A percentile compares a stretch with the other conserved stretches of the same genome.
phyloP scores from a whole-genome alignment of 331 rosid genomes.

The Telfairia occidentalis region DNA sequence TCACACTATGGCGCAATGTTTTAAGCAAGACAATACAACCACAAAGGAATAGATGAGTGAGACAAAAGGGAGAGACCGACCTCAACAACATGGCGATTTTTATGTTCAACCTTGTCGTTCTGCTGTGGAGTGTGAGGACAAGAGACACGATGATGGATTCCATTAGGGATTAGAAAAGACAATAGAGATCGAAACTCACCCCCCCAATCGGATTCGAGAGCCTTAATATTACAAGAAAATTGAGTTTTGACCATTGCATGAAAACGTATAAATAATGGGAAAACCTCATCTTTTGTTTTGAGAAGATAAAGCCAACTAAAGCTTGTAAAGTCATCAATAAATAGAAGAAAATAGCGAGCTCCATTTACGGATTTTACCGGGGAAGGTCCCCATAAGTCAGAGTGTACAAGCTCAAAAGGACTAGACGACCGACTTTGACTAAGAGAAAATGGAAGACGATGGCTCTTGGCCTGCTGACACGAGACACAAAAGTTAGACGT shows the following conservation, averaged over 20 bases:
- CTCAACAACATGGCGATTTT: neutral
- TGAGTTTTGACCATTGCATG: neutral
- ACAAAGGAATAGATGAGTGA: neutral
- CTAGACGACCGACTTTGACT: neutral
- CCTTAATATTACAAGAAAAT: neutral
- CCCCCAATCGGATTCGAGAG: neutral
- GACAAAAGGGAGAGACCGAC: neutral
- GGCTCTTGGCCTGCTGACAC: too few species aligned
- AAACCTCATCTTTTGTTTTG: neutral
- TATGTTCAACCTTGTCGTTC: neutral
- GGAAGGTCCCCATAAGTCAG: neutral
- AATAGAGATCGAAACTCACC: neutral
- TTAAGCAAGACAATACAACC: too few species aligned
- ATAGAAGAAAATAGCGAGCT: neutral
- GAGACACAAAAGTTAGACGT: too few species aligned
- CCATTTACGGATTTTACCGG: neutral
- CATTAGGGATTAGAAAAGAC: too few species aligned
- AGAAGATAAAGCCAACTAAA: neutral
- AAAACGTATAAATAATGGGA: neutral
- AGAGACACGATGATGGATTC: too few species aligned
- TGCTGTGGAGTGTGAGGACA: neutral
- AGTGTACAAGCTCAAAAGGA: neutral
- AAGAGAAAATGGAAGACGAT: neutral
- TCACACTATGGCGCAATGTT: too few species aligned
- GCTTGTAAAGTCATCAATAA: neutral